Evolutionary conservation across 495 filamentous ascomycete species (phyloP).

Genomic region (Aspergillus wentii): DNA sequence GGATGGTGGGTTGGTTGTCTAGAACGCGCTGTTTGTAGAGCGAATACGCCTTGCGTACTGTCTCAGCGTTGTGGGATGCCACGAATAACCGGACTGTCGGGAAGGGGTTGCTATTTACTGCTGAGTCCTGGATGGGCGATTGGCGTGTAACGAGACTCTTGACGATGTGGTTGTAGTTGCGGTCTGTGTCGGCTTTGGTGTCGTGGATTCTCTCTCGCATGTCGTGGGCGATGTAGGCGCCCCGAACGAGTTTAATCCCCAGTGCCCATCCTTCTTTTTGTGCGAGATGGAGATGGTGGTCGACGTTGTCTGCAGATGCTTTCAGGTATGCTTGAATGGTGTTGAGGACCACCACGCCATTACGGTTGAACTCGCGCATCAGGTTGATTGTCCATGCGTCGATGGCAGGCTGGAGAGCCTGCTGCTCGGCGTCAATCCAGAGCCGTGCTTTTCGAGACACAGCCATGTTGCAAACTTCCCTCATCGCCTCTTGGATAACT

Average conservation of each 20-base stretch:
- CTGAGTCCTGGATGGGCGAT: slow-evolving; percentile 59
- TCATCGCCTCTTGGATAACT: slow-evolving; percentile 55
- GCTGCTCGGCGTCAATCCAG: slow-evolving; percentile 82
- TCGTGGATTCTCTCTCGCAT: slow-evolving; percentile 30
- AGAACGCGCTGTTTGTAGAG: slow-evolving; percentile 12
- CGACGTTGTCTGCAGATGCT: slow-evolving; percentile 53
- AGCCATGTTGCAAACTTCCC: slow-evolving; percentile 66
- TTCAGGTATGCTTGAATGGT: slow-evolving; percentile 82
- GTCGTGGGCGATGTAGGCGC: slow-evolving; percentile 62
- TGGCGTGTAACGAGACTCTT: slow-evolving; percentile 57
- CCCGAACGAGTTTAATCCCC: slow-evolving; percentile 85
- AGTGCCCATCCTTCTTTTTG: slow-evolving; percentile 60
- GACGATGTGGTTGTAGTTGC: slow-evolving; percentile 36
- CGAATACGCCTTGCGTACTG: slow-evolving; percentile 38
- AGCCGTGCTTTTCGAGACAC: slow-evolving; percentile 59
- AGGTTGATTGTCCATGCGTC: slow-evolving; percentile 73
- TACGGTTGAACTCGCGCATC: slow-evolving; percentile 69
- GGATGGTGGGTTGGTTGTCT: slow-evolving; percentile 42
- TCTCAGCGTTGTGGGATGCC: slow-evolving; percentile 31
- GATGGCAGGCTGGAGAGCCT: slow-evolving; percentile 66
- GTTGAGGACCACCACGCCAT: slow-evolving; percentile 50
- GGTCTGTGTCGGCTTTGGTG: slow-evolving; percentile 36
- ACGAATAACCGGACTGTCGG: slow-evolving; percentile 16
- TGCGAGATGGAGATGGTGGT: slow-evolving; percentile 57
- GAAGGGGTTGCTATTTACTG: slow-evolving; percentile 42